These are phyloP conservation scores for Mycosphaerelloides madeirae DNA, from an alignment of 2,329 filamentous ascomycete genomes.

Conservation along the genomic window DNA sequence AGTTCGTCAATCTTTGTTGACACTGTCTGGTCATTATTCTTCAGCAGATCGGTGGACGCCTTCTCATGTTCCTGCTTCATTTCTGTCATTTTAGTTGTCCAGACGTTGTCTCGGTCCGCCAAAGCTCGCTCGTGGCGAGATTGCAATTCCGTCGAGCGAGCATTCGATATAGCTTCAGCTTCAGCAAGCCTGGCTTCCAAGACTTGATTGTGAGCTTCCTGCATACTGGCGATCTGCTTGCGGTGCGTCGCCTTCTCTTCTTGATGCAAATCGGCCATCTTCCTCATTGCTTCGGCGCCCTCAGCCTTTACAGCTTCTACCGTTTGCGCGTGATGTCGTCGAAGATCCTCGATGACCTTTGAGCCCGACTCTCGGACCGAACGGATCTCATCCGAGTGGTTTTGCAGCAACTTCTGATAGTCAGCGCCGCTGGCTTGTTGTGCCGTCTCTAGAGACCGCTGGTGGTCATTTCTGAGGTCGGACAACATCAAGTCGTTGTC, in stretches of 20 bases:
- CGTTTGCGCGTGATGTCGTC: not conserved
- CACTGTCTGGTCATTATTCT: slow-evolving; percentile 12
- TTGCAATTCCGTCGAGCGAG: slow-evolving; percentile 5
- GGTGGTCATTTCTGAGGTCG: not conserved
- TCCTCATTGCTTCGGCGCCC: slow-evolving; percentile 5
- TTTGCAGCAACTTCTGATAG: not conserved
- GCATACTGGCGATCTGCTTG: slow-evolving; percentile 9
- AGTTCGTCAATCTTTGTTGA: slow-evolving; percentile 11
- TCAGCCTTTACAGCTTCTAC: slow-evolving; percentile 8
- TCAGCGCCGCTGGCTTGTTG: not conserved
- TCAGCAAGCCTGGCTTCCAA: slow-evolving; percentile 13
- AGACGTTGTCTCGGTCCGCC: slow-evolving; percentile 17
- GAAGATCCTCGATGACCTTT: slow-evolving; percentile 6
- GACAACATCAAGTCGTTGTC: not conserved
- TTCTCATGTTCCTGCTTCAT: slow-evolving; percentile 18
- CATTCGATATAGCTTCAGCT: slow-evolving; percentile 12
- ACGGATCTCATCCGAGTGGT: slow-evolving; percentile 1
- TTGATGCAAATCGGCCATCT: slow-evolving; percentile 7
- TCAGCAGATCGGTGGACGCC: slow-evolving; percentile 12
- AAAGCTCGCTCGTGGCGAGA: slow-evolving; percentile 15
- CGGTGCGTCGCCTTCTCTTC: slow-evolving; percentile 1
- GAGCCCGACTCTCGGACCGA: not conserved
- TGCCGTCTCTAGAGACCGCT: not conserved
- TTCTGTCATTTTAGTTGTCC: slow-evolving; percentile 18
- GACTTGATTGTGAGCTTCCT: slow-evolving; percentile 1